Percentiles rank a stretch among this genome's conserved stretches.
phyloP scores from a whole-genome alignment of 2,329 filamentous ascomycete species.

The Piedraia hortae region DNA sequence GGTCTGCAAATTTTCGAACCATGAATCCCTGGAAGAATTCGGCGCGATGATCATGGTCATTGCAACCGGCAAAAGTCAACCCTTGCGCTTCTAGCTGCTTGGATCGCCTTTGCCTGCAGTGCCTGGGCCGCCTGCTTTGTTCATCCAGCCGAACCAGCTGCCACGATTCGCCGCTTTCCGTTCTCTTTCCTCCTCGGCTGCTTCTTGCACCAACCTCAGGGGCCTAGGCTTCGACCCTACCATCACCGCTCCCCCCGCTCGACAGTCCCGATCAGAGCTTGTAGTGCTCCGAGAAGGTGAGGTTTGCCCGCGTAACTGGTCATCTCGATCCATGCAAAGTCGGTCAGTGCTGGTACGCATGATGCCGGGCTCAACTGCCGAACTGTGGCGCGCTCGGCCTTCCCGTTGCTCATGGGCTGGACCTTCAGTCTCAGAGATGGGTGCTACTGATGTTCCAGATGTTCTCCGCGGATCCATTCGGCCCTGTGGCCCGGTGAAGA shows the following conservation, averaged over 20 bases:
- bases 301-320: slow-evolving; percentile 11
- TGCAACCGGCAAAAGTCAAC: no score
- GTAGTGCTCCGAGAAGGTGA: slow-evolving; percentile 31
- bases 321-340: slow-evolving; percentile 11
- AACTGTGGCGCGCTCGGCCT: slow-evolving; percentile 7
- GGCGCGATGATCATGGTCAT: no score
- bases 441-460: slow-evolving; percentile 20
- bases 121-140: no score
- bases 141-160: slow-evolving; percentile 23
- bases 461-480: slow-evolving; percentile 13
- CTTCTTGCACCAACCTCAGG: slow-evolving; percentile 65
- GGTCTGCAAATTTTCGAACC: no score
- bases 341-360: slow-evolving; percentile 5
- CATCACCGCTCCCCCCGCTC: slow-evolving; percentile 16
- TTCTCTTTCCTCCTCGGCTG: slow-evolving; percentile 13
- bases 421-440: slow-evolving; percentile 3
- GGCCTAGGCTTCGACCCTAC: slow-evolving; percentile 48
- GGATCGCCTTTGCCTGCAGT: no score
- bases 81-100: no score
- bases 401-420: slow-evolving; percentile 6
- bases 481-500: slow-evolving; percentile 28
- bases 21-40: no score
- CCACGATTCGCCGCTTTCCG: slow-evolving; percentile 17
- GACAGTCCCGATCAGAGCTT: slow-evolving; percentile 8
- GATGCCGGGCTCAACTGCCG: slow-evolving; percentile 6